These are phyloP conservation scores for Solanum clarkiae DNA, from an alignment of 257 asterid species.

Conservation along the genomic window DNA sequence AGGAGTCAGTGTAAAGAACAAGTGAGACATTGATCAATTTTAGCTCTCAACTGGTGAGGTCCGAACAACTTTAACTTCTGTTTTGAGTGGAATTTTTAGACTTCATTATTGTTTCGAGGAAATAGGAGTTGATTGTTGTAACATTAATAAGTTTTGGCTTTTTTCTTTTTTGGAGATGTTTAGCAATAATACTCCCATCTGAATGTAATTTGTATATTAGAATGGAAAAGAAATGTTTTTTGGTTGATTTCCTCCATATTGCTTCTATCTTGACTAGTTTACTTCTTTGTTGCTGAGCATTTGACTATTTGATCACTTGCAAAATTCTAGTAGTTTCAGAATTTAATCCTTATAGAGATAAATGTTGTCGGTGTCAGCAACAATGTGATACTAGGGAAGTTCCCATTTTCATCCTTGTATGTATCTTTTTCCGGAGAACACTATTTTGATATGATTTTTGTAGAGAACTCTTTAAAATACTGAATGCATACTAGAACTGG, in stretches of 20 bases:
- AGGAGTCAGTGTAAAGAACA: constrained; percentile 52
- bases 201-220: neutral
- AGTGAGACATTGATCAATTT: constrained; percentile 14
- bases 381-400: neutral
- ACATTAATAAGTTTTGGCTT: neutral
- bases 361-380: neutral
- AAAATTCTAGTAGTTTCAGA: neutral
- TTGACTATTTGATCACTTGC: neutral
- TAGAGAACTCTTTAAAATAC: neutral
- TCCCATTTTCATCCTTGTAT: neutral
- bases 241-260: neutral
- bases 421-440: neutral
- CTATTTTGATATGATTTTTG: neutral
- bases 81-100: neutral
- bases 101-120: neutral
- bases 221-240: neutral
- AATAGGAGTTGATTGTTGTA: neutral
- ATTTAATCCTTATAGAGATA: neutral
- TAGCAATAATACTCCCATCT: neutral
- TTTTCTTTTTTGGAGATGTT: neutral
- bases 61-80: neutral
- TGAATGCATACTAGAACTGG: neutral
- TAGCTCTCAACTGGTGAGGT: neutral
- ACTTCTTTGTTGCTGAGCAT: neutral
- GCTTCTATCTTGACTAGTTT: neutral